Evolutionary conservation across 1,284 basidiomycete genomes (phyloP).

Genomic region (Singerocomus inundabilis): DNA sequence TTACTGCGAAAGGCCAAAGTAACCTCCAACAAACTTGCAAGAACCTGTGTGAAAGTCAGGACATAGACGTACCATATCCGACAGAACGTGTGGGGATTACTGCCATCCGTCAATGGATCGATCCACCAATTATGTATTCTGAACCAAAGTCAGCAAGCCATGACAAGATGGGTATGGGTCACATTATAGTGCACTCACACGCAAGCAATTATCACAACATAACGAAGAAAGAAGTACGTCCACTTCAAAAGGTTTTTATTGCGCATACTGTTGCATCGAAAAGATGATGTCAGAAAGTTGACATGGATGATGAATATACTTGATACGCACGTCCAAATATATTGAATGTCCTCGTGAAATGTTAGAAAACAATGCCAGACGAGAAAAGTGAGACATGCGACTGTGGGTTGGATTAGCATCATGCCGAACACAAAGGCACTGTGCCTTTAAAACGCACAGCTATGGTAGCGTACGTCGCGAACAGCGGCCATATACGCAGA

Average conservation of each 20-base stretch:
- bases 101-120: conserved; percentile 11
- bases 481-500: neutral
- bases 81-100: conserved; percentile 15
- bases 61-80: conserved; percentile 14
- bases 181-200: conserved; percentile 10
- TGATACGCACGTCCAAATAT: conserved; percentile 22
- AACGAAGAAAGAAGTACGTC: conserved; percentile 24
- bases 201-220: conserved; percentile 15
- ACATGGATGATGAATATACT: neutral
- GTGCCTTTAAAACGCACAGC: conserved; percentile 8
- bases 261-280: conserved; percentile 11
- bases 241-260: conserved; percentile 21
- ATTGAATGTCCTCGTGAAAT: conserved; percentile 21
- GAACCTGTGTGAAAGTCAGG: conserved; percentile 4
- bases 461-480: conserved; percentile 17
- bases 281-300: neutral
- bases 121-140: conserved; percentile 17
- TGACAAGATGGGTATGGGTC: neutral
- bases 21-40: conserved; percentile 15
- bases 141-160: neutral
- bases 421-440: neutral
- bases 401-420: conserved; percentile 11
- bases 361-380: conserved; percentile 17
- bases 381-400: conserved; percentile 15
- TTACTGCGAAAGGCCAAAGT: conserved; percentile 22